These are phyloP conservation scores for Colletotrichum musae DNA, from an alignment of 2,329 filamentous ascomycete species.

Conservation along the genomic window DNA sequence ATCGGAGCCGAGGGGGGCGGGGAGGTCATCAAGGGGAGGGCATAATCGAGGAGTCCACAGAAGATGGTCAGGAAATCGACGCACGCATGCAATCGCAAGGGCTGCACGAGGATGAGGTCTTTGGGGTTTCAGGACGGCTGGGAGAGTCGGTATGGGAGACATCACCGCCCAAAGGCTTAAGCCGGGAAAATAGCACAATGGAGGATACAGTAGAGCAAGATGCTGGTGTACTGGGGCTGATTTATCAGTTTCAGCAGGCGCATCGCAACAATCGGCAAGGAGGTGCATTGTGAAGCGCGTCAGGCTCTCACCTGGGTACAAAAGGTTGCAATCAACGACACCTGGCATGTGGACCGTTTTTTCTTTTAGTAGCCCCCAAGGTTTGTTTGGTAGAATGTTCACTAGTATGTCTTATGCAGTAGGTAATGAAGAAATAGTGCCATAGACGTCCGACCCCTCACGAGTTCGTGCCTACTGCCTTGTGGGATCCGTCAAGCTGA, in stretches of 20 bases:
- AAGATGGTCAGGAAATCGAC: slow-evolving; percentile 59
- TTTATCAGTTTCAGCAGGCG: slow-evolving; percentile 72
- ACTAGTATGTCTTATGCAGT: too few relatives aligned
- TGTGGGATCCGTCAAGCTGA: too few relatives aligned
- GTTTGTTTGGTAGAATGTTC: too few relatives aligned
- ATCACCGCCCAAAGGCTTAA: slow-evolving; percentile 65
- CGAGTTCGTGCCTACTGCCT: too few relatives aligned
- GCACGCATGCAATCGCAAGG: slow-evolving; percentile 66
- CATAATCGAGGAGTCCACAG: slow-evolving; percentile 70
- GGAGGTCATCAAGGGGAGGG: slow-evolving; percentile 63
- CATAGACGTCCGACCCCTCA: too few relatives aligned
- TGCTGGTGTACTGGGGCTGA: slow-evolving; percentile 69
- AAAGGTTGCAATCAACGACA: not conserved
- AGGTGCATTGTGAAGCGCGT: slow-evolving; percentile 44
- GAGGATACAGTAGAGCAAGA: slow-evolving; percentile 63
- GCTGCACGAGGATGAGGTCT: slow-evolving; percentile 69
- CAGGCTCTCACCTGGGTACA: not conserved
- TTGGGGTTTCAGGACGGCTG: slow-evolving; percentile 64
- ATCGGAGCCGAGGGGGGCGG: slow-evolving; percentile 61
- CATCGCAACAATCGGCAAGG: slow-evolving; percentile 64
- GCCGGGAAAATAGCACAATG: slow-evolving; percentile 66
- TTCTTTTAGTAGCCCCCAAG: too few relatives aligned
- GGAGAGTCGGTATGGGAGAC: slow-evolving; percentile 75
- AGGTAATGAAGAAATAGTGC: too few relatives aligned
- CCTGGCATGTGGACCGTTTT: not conserved